Evolutionary conservation across 768 basidiomycete species (phyloP).

Genomic region (Boletus vermiculosoides): DNA sequence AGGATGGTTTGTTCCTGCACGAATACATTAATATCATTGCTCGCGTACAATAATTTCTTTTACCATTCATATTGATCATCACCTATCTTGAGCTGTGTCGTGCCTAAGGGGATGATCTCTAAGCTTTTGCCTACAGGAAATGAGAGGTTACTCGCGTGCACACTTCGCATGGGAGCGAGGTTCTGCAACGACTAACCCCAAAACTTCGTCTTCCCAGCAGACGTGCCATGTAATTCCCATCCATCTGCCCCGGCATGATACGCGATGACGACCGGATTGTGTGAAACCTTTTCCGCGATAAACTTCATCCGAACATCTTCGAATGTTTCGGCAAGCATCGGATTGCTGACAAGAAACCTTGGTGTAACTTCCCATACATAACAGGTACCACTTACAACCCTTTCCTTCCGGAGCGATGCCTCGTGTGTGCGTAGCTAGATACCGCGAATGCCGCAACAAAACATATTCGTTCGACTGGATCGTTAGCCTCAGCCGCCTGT

Average conservation of each 20-base stretch:
- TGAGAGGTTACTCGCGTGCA: conserved; percentile 19
- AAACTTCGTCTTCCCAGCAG: conserved; percentile 84
- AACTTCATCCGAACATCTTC: conserved; percentile 80
- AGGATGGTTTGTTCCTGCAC: conserved; percentile 78
- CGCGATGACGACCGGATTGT: conserved; percentile 81
- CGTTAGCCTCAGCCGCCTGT: conserved; percentile 55
- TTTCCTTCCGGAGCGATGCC: conserved; percentile 77
- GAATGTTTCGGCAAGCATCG: conserved; percentile 86
- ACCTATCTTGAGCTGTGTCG: conserved; percentile 63
- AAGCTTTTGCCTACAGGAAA: conserved; percentile 71
- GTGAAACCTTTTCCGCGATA: conserved; percentile 84
- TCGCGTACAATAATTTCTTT: conserved; percentile 14
- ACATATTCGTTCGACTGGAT: conserved; percentile 67
- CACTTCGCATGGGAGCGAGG: conserved; percentile 7
- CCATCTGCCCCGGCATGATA: conserved; percentile 79
- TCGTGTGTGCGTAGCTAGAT: conserved; percentile 80
- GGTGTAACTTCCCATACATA: conserved; percentile 6
- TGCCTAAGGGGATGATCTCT: conserved; percentile 81
- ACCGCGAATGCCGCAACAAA: conserved; percentile 84
- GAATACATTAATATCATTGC: not conserved
- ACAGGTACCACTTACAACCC: conserved; percentile 63
- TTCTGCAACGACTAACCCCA: conserved; percentile 60
- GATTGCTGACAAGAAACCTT: conserved; percentile 56
- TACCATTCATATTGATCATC: conserved; percentile 73
- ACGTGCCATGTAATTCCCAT: conserved; percentile 75